Conservation (phyloP, 2,329 filamentous ascomycete species). For the Curvularia spicifera region DNA sequence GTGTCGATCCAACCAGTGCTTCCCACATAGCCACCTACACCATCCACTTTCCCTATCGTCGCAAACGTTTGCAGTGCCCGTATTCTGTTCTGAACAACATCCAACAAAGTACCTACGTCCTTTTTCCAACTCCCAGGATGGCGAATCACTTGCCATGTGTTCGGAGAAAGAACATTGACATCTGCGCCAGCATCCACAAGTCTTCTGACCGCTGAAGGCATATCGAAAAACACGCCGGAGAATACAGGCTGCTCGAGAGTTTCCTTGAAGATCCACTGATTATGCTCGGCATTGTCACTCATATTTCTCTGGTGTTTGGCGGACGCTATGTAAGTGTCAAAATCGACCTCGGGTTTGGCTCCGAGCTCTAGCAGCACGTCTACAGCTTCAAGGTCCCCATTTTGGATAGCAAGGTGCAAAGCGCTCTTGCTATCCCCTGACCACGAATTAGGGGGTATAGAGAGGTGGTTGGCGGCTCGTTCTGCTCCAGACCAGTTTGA, state of each 20-base stretch:
- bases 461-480: slow-evolving; percentile 70
- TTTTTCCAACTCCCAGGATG: slow-evolving; percentile 43
- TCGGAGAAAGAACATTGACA: slow-evolving; percentile 63
- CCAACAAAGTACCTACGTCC: slow-evolving; percentile 61
- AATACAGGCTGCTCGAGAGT: slow-evolving; percentile 70
- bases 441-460: slow-evolving; percentile 50
- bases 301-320: slow-evolving; percentile 54
- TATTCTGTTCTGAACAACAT: slow-evolving; percentile 64
- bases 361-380: slow-evolving; percentile 65
- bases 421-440: slow-evolving; percentile 56
- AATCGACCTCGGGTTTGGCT: slow-evolving; percentile 54
- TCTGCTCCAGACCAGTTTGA: slow-evolving; percentile 68
- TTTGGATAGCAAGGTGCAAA: slow-evolving; percentile 61
- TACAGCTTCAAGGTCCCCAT: slow-evolving; percentile 13
- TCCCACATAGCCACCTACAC: slow-evolving; percentile 1
- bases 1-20: slow-evolving; percentile 5
- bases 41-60: slow-evolving; percentile 14
- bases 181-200: slow-evolving; percentile 71
- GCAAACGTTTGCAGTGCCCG: slow-evolving; percentile 25
- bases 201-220: slow-evolving; percentile 61
- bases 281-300: slow-evolving; percentile 53
- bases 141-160: slow-evolving; percentile 39
- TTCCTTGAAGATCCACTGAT: slow-evolving; percentile 57
- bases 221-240: slow-evolving; percentile 60
- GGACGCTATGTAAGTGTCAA: slow-evolving; percentile 68